Evolutionary conservation across 2,329 filamentous ascomycete genomes (phyloP).

Genomic region (Uncinocarpus reesii): DNA sequence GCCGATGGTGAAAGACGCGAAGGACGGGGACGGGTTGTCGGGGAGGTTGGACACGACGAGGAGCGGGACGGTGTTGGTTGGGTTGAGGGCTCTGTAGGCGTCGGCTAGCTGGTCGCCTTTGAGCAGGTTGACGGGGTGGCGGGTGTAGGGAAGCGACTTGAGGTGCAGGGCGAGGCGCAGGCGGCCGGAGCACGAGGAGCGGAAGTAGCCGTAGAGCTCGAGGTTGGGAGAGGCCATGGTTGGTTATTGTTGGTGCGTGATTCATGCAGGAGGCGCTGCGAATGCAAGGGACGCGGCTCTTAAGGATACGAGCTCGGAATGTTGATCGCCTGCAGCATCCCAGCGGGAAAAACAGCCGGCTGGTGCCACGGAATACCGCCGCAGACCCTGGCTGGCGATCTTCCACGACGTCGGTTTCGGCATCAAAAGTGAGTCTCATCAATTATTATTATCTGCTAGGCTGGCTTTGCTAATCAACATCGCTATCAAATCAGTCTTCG

Average conservation of each 20-base stretch:
- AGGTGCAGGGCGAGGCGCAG: slow-evolving; percentile 50
- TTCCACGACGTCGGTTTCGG: no score
- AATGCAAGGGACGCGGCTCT: no score
- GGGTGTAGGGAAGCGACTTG: slow-evolving; percentile 43
- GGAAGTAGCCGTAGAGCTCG: slow-evolving; percentile 50
- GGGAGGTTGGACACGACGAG: slow-evolving; percentile 29
- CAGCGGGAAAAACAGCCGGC: no score
- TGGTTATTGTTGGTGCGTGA: not conserved
- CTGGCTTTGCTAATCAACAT: no score
- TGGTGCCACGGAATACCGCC: no score
- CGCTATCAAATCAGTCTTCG: no score
- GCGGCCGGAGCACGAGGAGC: slow-evolving; percentile 53
- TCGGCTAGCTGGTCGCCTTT: slow-evolving; percentile 43
- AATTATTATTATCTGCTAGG: no score
- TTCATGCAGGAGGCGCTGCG: not conserved
- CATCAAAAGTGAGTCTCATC: no score
- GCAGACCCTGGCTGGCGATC: no score
- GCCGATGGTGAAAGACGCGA: slow-evolving; percentile 35
- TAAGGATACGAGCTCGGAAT: no score
- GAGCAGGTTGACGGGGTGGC: slow-evolving; percentile 45
- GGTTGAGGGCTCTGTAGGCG: slow-evolving; percentile 43
- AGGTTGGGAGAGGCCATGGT: slow-evolving; percentile 16
- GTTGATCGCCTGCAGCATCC: no score
- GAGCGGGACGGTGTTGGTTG: slow-evolving; percentile 46
- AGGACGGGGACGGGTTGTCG: slow-evolving; percentile 4